Evolutionary conservation across 106 monocot species (phyloP).

Genomic region (Ottelia alismoides): DNA sequence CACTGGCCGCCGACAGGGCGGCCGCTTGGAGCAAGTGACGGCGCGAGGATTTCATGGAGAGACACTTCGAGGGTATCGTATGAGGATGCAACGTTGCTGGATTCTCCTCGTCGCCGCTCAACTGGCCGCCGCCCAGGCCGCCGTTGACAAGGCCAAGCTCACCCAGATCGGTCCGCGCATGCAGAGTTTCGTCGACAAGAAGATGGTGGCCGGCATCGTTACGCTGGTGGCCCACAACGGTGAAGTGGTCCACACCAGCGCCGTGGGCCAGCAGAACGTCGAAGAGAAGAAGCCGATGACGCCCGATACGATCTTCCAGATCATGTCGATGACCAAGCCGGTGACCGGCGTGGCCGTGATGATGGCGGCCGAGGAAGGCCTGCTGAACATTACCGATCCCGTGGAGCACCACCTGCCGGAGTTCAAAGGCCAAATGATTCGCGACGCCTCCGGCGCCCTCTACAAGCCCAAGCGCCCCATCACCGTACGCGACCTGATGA

Average conservation of each 20-base stretch:
- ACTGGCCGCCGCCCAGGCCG: too few relatives aligned
- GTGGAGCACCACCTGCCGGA: background rate
- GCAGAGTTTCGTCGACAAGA: too few relatives aligned
- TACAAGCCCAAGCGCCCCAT: too few relatives aligned
- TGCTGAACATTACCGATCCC: background rate
- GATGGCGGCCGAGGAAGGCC: background rate
- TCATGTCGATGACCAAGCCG: slow-evolving; percentile 1
- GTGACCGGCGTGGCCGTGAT: background rate
- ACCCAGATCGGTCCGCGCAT: too few relatives aligned
- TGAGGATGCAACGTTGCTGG: too few relatives aligned
- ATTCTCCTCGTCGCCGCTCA: too few relatives aligned
- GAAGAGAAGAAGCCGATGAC: background rate
- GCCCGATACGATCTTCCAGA: background rate
- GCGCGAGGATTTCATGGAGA: too few relatives aligned
- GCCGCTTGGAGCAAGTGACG: too few relatives aligned
- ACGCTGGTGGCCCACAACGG: background rate
- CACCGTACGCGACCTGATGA: too few relatives aligned
- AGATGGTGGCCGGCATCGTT: background rate
- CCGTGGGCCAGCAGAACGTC: background rate
- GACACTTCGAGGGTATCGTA: too few relatives aligned
- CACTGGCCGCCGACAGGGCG: too few relatives aligned
- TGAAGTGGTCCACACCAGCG: background rate
- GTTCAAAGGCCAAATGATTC: background rate
- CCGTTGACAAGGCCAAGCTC: too few relatives aligned
- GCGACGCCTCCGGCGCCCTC: background rate